A percentile compares a stretch with the other conserved stretches of the same genome.
phyloP scores from a whole-genome alignment of 2,329 filamentous ascomycete genomes.

The Colletotrichum viniferum region DNA sequence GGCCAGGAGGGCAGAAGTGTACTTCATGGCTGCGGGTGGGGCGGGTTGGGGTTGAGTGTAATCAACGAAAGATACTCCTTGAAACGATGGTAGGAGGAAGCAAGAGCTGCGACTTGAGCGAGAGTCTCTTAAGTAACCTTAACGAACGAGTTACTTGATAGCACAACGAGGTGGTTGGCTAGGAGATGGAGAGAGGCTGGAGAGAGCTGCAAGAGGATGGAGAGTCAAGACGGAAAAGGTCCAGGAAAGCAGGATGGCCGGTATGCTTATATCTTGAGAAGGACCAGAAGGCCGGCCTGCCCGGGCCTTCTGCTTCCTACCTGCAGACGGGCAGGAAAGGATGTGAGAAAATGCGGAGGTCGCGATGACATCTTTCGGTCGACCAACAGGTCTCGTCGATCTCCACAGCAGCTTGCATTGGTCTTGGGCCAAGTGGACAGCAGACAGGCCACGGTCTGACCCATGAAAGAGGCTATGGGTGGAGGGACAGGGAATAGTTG shows the following conservation, averaged over 20 bases:
- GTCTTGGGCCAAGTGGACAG: constrained; percentile 7
- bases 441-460: neutral
- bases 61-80: constrained; percentile 3
- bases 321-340: neutral
- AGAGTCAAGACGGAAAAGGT: neutral
- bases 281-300: neutral
- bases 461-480: neutral
- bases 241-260: constrained; percentile 10
- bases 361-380: constrained; percentile 18
- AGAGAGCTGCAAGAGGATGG: constrained; percentile 4
- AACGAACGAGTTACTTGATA: constrained; percentile 23
- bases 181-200: constrained; percentile 14
- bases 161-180: constrained; percentile 12
- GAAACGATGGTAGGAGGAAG: constrained; percentile 2
- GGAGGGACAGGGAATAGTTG: neutral
- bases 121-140: constrained; percentile 24
- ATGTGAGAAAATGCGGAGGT: neutral
- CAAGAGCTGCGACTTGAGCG: constrained; percentile 11
- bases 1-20: constrained; percentile 12
- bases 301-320: neutral
- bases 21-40: constrained; percentile 12
- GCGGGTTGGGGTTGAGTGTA: neutral
- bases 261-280: constrained; percentile 20
- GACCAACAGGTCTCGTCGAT: constrained; percentile 7
- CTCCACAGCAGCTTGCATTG: constrained; percentile 21